phyloP scores from a whole-genome alignment of 23 red algal genomes.

The Gracilaria gracilis region DNA sequence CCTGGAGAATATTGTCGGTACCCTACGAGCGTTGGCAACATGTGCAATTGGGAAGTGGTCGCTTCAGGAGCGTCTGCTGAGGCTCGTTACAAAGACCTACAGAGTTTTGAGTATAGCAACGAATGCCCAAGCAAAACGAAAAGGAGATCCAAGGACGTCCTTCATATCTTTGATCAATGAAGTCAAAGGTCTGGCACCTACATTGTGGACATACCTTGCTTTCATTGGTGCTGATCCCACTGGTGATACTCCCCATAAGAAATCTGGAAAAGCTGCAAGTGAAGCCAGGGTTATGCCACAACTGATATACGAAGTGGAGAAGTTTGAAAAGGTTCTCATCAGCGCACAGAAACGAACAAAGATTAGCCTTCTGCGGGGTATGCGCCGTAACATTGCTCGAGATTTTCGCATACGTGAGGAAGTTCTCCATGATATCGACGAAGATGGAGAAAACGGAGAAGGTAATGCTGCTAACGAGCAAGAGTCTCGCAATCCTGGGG shows the following conservation, averaged over 20 bases:
- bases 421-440: constrained; percentile 1
- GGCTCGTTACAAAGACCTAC: constrained; percentile 36
- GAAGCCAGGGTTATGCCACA: constrained; percentile 69
- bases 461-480: neutral
- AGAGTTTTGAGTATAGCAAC: constrained; percentile 42
- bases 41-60: constrained; percentile 67
- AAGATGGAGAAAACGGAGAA: constrained; percentile 4
- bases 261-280: constrained; percentile 48
- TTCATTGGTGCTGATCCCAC: constrained; percentile 48
- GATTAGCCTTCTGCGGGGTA: constrained; percentile 62
- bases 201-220: constrained; percentile 51
- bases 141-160: constrained; percentile 65
- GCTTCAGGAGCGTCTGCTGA: constrained; percentile 66
- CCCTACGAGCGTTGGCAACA: constrained; percentile 49
- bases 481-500: constrained; percentile 23
- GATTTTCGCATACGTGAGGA: constrained; percentile 72
- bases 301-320: constrained; percentile 69
- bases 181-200: constrained; percentile 52
- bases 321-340: constrained; percentile 70
- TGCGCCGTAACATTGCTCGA: constrained; percentile 68
- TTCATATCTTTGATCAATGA: constrained; percentile 65
- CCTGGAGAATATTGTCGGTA: constrained; percentile 42
- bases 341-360: constrained; percentile 65
- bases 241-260: neutral
- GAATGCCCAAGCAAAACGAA: constrained; percentile 50